These are phyloP conservation scores for Vaccinium darrowii DNA, from an alignment of 148 eudicot species.

Conservation along the genomic window DNA sequence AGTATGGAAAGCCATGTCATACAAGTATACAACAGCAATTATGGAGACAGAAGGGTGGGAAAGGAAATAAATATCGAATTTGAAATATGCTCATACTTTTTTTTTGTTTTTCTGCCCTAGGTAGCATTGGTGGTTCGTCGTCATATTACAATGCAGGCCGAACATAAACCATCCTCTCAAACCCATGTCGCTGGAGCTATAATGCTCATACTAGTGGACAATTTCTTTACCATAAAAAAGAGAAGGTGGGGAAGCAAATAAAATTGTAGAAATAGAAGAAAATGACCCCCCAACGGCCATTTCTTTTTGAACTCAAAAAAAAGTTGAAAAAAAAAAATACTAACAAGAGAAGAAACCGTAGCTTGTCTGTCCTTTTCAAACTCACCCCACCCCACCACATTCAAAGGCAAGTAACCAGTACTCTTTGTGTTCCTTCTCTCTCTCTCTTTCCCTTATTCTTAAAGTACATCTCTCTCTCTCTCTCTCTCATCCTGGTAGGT, in stretches of 20 bases:
- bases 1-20: neutral
- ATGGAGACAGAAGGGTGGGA: neutral
- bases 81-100: too few species aligned
- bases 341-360: conserved; percentile 14
- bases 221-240: neutral
- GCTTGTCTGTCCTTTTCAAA: conserved; percentile 50
- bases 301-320: conserved; percentile 11
- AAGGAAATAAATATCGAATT: neutral
- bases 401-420: conserved; percentile 42
- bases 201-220: neutral
- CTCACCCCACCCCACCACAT: conserved; percentile 29
- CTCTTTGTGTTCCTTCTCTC: conserved; percentile 5
- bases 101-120: too few species aligned
- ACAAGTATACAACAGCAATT: neutral
- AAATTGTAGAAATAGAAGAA: conserved; percentile 12
- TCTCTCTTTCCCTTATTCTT: conserved; percentile 41
- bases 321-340: neutral
- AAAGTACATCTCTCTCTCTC: conserved; percentile 29
- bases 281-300: conserved; percentile 31
- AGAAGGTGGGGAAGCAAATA: neutral
- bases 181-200: too few species aligned
- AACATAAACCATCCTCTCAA: too few species aligned
- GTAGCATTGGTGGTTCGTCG: too few species aligned
- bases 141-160: too few species aligned
- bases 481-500: conserved; percentile 32